Percentiles rank a stretch among this genome's conserved stretches.
phyloP scores from a whole-genome alignment of 2,329 filamentous ascomycete genomes.

The Fonsecaea pedrosoi region DNA sequence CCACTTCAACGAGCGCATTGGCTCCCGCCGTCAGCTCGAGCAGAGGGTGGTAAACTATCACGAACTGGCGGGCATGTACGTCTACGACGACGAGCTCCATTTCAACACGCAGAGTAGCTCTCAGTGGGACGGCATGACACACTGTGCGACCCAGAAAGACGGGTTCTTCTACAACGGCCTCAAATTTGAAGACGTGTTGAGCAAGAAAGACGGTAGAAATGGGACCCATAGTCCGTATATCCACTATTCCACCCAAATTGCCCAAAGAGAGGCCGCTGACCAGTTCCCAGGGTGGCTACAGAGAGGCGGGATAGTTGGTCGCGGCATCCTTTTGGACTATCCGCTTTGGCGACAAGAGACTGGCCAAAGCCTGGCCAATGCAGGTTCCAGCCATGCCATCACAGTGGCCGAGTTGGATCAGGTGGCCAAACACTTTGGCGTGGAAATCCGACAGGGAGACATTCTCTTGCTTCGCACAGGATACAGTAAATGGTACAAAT shows the following conservation, averaged over 20 bases:
- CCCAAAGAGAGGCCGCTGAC: neutral
- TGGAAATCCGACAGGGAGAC: conserved; percentile 65
- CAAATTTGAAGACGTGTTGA: neutral
- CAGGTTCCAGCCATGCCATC: neutral
- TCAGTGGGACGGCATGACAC: conserved; percentile 12
- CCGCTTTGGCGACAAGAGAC: conserved; percentile 44
- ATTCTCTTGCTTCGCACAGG: conserved; percentile 72
- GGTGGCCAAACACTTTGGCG: conserved; percentile 55
- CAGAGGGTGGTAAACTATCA: neutral
- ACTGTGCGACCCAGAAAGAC: neutral
- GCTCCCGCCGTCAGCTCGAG: neutral
- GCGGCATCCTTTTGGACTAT: conserved; percentile 49
- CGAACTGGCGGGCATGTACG: neutral
- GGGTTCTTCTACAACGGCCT: conserved; percentile 1
- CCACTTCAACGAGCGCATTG: neutral
- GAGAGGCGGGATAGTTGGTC: conserved; percentile 48
- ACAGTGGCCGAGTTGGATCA: conserved; percentile 4
- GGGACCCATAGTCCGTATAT: neutral
- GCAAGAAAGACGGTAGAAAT: neutral
- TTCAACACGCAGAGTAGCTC: conserved; percentile 10
- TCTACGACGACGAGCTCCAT: conserved; percentile 6
- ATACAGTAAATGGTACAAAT: conserved; percentile 64
- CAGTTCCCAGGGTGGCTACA: neutral
- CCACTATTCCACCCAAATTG: neutral
- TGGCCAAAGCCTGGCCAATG: neutral